Evolutionary conservation across 208 protist genomes (phyloP), one percentile per base, ranked within the genome.

Genomic region (Balamuthia mandrillaris): DNA sequence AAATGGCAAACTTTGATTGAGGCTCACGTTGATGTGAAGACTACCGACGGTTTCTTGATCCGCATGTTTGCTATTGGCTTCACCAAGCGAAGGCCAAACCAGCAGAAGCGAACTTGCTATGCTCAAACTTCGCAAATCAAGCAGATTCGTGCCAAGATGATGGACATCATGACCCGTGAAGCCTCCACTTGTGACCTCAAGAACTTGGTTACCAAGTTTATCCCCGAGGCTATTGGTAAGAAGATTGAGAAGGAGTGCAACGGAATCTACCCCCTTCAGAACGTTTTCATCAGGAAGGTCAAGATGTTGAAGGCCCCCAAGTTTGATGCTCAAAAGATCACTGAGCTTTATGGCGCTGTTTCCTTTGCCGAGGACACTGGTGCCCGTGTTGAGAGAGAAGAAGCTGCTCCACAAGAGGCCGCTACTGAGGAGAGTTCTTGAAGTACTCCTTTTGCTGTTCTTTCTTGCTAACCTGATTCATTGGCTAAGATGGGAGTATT

Each of bases 1-100:
- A 99, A 99, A 96, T 99, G 98, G 97, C 96, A 97, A 86, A 97
- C 97, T 31, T 94, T 98, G 29, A 99, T 99, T 85, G 97, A 99
- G 93, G 90, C 93, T 63, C 88, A 90, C 52, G 93, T 97, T 41
- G 95, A 98, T 78, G 89, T 98, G 83, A 98, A 96, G 92, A 99
- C 98, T 41, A 95, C 94, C 21, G 98, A 99, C 91, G 97, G 97
- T 66, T 99, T 98, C 90, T 85, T 90, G 70, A 68, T 99, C 37
- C 95, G 98, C 86, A 70, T 99, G 68, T 99, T 99, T 92, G 91
- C 94, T 91, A 97, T 99, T 79, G 97, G 91, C 78, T 99, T 99
- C 96, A 99, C 98, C 87, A 96, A 96, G 88, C 35, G 77, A 0
- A 68, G 52, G 27, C 37, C 63, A 9, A 93, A 91, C 68, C 97